Evolutionary conservation across 169 alveolate species (phyloP).

Genomic region (Sarcocystis neurona): DNA sequence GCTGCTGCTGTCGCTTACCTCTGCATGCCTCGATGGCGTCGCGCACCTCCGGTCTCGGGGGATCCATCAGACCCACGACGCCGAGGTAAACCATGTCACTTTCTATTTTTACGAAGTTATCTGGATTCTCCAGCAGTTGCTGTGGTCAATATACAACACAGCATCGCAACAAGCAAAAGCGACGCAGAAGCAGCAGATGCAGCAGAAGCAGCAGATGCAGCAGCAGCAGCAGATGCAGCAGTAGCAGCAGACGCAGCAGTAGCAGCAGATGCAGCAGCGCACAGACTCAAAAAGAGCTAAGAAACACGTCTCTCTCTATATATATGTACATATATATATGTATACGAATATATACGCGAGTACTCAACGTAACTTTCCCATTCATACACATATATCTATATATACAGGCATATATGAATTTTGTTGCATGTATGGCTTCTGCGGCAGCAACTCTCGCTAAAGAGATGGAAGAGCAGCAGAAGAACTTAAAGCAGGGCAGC

Average conservation of each 20-base stretch:
- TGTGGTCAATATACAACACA: neutral
- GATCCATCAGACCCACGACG: slow-evolving; percentile 96
- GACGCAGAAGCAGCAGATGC: too few species aligned
- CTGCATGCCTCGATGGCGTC: slow-evolving; percentile 90
- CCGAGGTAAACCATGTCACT: slow-evolving; percentile 86
- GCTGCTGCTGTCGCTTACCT: slow-evolving; percentile 43
- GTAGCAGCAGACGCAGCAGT: neutral
- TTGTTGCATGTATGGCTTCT: too few species aligned
- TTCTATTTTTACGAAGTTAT: slow-evolving; percentile 42
- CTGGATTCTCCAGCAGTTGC: slow-evolving; percentile 34
- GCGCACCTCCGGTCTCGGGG: slow-evolving; percentile 97
- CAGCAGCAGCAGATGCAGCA: neutral
- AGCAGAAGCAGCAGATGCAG: neutral
- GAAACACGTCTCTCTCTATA: neutral
- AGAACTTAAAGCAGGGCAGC: neutral
- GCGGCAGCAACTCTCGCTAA: too few species aligned
- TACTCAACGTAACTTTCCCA: neutral
- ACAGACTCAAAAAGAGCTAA: neutral
- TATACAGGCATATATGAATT: neutral
- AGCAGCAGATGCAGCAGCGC: neutral
- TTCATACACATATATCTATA: neutral
- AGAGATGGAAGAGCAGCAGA: neutral
- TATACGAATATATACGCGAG: neutral
- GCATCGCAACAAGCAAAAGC: neutral
- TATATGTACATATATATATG: neutral